Base-by-base conservation (phyloP, 1,139 yeast genomes). In the Kodamaea derodonti region DNA sequence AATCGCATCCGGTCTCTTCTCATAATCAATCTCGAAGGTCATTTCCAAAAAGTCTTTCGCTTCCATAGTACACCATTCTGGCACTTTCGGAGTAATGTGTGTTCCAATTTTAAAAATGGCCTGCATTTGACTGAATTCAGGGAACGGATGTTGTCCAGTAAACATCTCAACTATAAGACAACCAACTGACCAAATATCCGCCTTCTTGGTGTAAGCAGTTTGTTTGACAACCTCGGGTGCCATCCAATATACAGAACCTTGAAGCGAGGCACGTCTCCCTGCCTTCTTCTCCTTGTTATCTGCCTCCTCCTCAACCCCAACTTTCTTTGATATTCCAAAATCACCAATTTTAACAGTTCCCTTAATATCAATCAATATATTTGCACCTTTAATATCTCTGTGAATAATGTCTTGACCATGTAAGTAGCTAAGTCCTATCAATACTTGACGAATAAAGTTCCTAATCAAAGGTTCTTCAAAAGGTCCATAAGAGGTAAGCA, bases 191-290 rank as follows among this genome's bases (percentile, higher is more conserved):
- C 97, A 90, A 20, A 90, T 87, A 56, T 90, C 97, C 0, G 95
- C 95, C 54, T 85, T 86, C 33, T 84, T 78, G 4, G 96, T 88
- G 39, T 87, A 85, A 0, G 92, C 85, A 1, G 87, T 81, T 52
- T 88, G 96, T 51, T 86, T 85, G 11, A 88, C 96, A 11, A 90
- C 96, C 55, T 90, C 97, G 0, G 97, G 97, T 0, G 97, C 96
- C 97, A 90, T 90, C 97, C 97, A 90, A 52, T 82, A 90, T 0
- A 88, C 95, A 5, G 95, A 85, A 0, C 97, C 97, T 60, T 88
- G 97, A 31, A 90, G 58, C 0, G 96, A 86, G 0, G 88, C 92
- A 31, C 96, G 71, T 47, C 85, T 80, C 17, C 72, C 66, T 10
- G 65, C 40, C 45, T 51, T 45, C 38, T 50, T 30, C 54, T 51